Evolutionary conservation across 257 asterid genomes (phyloP).

Genomic region (Nemophila menziesii): DNA sequence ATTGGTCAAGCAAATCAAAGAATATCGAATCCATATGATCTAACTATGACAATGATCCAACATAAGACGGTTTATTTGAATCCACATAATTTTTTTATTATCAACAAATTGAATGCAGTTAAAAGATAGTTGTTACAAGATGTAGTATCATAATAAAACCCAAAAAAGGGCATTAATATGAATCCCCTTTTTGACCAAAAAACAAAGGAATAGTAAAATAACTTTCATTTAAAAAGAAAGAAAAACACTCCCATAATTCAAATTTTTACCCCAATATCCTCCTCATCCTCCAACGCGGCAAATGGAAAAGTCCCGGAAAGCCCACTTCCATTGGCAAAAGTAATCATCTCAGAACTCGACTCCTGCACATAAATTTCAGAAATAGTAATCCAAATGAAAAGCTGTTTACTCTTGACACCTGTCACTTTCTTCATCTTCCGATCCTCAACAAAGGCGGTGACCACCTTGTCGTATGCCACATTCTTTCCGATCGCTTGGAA

Average conservation of each 20-base stretch:
- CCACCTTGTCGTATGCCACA: constrained; percentile 55
- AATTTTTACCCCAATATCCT: background rate
- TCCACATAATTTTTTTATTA: too few species aligned
- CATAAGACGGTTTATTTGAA: too few species aligned
- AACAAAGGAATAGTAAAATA: background rate
- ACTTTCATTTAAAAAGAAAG: background rate
- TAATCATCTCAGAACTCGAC: constrained; percentile 29
- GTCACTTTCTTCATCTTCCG: constrained; percentile 56
- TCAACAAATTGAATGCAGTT: too few species aligned
- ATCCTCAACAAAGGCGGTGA: constrained; percentile 54
- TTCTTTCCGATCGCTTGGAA: constrained; percentile 36
- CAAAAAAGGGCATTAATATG: too few species aligned
- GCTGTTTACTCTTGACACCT: constrained; percentile 70
- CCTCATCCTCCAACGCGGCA: constrained; percentile 41
- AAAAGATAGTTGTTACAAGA: too few species aligned
- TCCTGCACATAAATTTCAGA: constrained; percentile 42
- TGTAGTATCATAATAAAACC: too few species aligned
- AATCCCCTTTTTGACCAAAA: background rate
- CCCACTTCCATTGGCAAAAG: constrained; percentile 43
- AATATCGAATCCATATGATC: too few species aligned
- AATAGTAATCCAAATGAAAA: constrained; percentile 56
- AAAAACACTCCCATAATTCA: background rate
- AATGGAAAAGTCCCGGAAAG: constrained; percentile 47
- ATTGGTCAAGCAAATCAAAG: too few species aligned
- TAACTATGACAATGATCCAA: too few species aligned